Base-by-base conservation (phyloP, 179 eudicot species). In the Nepenthes alata region DNA sequence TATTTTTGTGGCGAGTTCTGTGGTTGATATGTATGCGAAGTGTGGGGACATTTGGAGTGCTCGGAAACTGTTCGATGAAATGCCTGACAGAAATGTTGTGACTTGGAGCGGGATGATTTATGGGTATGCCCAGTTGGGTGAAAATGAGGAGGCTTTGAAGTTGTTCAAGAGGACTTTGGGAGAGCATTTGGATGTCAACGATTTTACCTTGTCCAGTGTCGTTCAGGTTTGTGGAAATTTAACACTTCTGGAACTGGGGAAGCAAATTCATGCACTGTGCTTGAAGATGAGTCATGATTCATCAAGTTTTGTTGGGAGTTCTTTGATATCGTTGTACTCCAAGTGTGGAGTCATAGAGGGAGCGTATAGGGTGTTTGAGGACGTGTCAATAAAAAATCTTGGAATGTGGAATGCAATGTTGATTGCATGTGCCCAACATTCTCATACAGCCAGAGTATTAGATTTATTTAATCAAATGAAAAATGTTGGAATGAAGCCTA, bases 381-480 rank as follows among this genome's bases (percentile, higher is more conserved):
- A 88, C 56, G 74, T 70, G 11, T 34, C 34, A 0, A 63, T 35
- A 11, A 84, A 66, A 70, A 91, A 91, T 63, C 77, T 91, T 35
- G 96, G 97, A 12, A 70, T 83, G 78, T 91, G 97, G 97, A 91
- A 91, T 58, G 67, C 95, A 2, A 88, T 91, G 91, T 60, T 91
- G 65, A 86, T 79, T 57, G 95, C 91, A 2, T 91, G 96, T 63
- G 97, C 97, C 66, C 97, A 88, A 53, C 96, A 91, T 44, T 72
- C 81, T 0, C 89, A 88, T 36, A 76, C 83, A 9, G 11, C 52
- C 9, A 85, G 74, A 63, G 85, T 77, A 5, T 67, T 86, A 35
- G 78, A 69, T 37, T 75, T 88, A 72, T 81, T 90, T 62, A 61
- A 65, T 66, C 69, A 67, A 58, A 88, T 88, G 95, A 77, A 73